phyloP scores from a whole-genome alignment of 2,329 filamentous ascomycete genomes.

The Drechslera avenae region DNA sequence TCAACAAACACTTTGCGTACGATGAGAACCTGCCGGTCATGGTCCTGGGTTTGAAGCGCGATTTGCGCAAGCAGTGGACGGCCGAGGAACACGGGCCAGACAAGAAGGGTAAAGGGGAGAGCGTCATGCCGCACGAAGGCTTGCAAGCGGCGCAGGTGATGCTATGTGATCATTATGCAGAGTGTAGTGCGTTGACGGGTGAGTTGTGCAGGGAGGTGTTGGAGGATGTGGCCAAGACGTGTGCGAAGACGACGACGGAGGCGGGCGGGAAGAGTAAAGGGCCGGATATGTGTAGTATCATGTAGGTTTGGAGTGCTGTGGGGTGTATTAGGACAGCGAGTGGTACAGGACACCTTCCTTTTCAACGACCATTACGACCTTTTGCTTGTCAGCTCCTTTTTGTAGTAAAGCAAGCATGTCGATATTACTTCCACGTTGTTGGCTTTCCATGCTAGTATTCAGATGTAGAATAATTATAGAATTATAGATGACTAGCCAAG shows the following conservation, averaged over 20 bases:
- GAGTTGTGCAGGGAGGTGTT: conserved; percentile 64
- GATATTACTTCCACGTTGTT: too few relatives aligned
- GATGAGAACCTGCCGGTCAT: conserved; percentile 61
- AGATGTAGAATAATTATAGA: too few relatives aligned
- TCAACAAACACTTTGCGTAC: conserved; percentile 59
- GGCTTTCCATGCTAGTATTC: too few relatives aligned
- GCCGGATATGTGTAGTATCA: conserved; percentile 21
- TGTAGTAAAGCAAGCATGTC: too few relatives aligned
- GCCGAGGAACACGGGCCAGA: conserved; percentile 45
- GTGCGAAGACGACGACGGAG: conserved; percentile 63
- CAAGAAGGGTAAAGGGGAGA: conserved; percentile 43
- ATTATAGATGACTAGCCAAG: too few relatives aligned
- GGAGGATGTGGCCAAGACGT: conserved; percentile 64
- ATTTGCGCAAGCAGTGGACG: conserved; percentile 55
- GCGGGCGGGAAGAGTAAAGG: conserved; percentile 57
- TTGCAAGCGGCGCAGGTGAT: conserved; percentile 61
- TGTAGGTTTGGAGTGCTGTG: conserved; percentile 4
- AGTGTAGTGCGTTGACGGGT: conserved; percentile 66
- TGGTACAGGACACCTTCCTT: neutral
- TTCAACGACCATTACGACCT: neutral
- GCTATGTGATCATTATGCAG: conserved; percentile 65
- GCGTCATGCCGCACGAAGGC: conserved; percentile 59
- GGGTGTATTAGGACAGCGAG: neutral
- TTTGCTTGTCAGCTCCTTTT: neutral
- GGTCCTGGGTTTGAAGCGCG: conserved; percentile 64